Base-by-base conservation (phyloP, 2,329 filamentous ascomycete species). In the Cladophialophora psammophila region DNA sequence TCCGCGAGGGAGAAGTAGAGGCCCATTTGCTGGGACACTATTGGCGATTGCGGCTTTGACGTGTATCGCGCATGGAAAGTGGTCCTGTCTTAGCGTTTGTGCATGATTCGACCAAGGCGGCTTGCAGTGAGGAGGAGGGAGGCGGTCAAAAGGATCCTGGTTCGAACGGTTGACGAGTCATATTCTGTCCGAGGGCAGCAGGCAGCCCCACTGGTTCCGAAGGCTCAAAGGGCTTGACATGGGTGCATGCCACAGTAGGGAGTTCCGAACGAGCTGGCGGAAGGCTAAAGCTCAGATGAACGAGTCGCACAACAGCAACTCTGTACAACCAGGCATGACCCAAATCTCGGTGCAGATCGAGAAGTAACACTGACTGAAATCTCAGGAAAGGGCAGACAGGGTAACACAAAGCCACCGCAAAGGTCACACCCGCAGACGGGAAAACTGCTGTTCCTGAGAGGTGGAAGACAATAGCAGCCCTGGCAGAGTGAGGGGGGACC, bases 281-380 rank as follows among this genome's bases (percentile, higher is more conserved):
- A 31, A 40, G 31, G 53, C 35, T 32, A 35, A 55, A 35, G 36
- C 15, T 20, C 32, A 60, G 45, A 54, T 65, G 45, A 60, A 60
- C 38, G 26, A 36, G 60, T 66, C 3, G 35, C 55, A 69, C 67
- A 18, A 34, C 38, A 34, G 13, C 20, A 53, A 59, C 32, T 54
- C 40, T 15, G 68, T 70, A 40, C 42, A 32, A 68, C 65, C 35
- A 50, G 42, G 42, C 42, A 60, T 9, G 65, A 36, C 55, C 38
- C 54, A 63, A 68, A 70, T 70, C 68, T 70, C 65, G 68, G 68
- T 63, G 63, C 65, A 34, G 63, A 65, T 64, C 38, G 50, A 18
- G 35, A 50, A 13, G 45, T 53, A 53, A 13, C 45, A 26, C 42
- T 2, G 42, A n/a, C 40, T 61, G 32, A 38, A 54, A n/a, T 26